phyloP scores from a whole-genome alignment of 495 filamentous ascomycete species.

The Neurospora sp. region DNA sequence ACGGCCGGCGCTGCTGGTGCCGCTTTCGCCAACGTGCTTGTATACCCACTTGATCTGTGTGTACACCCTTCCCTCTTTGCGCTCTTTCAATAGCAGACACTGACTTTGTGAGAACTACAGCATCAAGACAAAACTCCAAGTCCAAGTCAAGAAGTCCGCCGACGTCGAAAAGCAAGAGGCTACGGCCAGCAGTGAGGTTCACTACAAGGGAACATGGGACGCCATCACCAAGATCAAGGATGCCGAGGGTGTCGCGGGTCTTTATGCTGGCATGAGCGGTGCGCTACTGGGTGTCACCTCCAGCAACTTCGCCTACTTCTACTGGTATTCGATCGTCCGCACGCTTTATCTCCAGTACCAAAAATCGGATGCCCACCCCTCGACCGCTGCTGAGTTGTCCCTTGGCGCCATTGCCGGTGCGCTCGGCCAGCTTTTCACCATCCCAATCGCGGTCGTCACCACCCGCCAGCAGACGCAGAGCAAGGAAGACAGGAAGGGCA shows the following conservation, averaged over 20 bases:
- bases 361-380: conserved; percentile 51
- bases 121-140: conserved; percentile 94
- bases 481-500: conserved; percentile 73
- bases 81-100: neutral
- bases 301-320: conserved; percentile 99
- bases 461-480: conserved; percentile 89
- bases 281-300: conserved; percentile 86
- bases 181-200: conserved; percentile 37
- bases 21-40: conserved; percentile 87
- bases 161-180: conserved; percentile 21
- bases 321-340: conserved; percentile 93
- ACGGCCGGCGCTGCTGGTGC: conserved; percentile 90
- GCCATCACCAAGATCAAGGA: conserved; percentile 78
- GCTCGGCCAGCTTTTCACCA: conserved; percentile 90
- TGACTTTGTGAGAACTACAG: conserved; percentile 32
- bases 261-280: conserved; percentile 84
- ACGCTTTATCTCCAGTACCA: conserved; percentile 66
- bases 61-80: conserved; percentile 19
- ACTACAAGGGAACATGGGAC: conserved; percentile 80
- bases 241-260: conserved; percentile 69
- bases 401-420: conserved; percentile 86
- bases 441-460: conserved; percentile 89
- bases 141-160: conserved; percentile 68
- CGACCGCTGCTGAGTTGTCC: conserved; percentile 76
- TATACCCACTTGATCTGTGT: conserved; percentile 96